These are phyloP conservation scores for Trypanosomatidae sp. DNA, from an alignment of 208 protist genomes.

Conservation along the genomic window DNA sequence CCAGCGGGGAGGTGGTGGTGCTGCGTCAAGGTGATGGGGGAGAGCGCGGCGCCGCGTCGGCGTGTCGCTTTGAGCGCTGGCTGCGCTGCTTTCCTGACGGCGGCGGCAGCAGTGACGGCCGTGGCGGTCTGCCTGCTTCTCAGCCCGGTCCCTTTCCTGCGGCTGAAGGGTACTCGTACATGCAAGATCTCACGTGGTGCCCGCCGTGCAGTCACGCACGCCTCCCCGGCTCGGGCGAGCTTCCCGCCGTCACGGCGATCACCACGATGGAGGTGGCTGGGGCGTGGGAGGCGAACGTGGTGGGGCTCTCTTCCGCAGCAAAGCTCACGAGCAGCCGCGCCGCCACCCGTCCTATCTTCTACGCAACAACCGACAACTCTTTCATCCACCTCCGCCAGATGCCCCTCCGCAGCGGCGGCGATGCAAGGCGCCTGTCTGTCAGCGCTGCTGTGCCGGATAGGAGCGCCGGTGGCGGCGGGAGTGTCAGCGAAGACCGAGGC, in stretches of 20 bases:
- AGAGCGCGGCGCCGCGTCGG: conserved; percentile 7
- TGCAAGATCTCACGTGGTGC: conserved; percentile 32
- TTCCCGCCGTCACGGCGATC: conserved; percentile 6
- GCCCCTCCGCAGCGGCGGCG: conserved; percentile 13
- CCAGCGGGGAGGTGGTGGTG: conserved; percentile 54
- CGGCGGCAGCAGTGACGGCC: too few relatives aligned
- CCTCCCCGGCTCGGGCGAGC: background rate
- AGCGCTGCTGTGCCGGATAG: background rate
- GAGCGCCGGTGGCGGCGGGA: too few relatives aligned
- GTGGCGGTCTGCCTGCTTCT: too few relatives aligned
- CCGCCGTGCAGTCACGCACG: conserved; percentile 24
- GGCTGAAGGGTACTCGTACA: conserved; percentile 34
- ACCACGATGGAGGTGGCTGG: conserved; percentile 19
- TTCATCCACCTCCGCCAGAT: conserved; percentile 26
- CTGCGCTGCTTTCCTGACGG: conserved; percentile 49
- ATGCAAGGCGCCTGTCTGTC: background rate
- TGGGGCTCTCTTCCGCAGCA: conserved; percentile 9
- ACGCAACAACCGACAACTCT: conserved; percentile 14
- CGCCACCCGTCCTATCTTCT: conserved; percentile 13
- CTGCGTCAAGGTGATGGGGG: conserved; percentile 8
- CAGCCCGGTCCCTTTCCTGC: too few relatives aligned
- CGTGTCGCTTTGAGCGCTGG: conserved; percentile 46
- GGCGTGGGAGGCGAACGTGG: conserved; percentile 16
- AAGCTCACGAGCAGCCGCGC: conserved; percentile 5
- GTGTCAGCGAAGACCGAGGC: too few relatives aligned